Base-by-base conservation (phyloP, 345 rosid species). In the Adansonia digitata region DNA sequence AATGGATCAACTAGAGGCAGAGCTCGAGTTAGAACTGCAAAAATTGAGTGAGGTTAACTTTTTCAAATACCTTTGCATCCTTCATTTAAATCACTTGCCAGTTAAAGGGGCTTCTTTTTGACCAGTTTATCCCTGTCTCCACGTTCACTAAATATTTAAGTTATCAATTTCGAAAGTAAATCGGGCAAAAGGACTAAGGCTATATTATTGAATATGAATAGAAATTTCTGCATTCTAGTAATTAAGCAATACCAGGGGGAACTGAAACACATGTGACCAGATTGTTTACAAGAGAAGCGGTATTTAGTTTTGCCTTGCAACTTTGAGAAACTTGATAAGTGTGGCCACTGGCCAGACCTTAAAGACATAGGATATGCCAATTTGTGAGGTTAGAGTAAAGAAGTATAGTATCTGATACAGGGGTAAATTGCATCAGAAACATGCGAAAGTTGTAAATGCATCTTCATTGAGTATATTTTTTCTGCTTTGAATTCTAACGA, bases 1-100 rank as follows among this genome's bases (percentile, higher is more conserved):
- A 82, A 89, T 91, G 88, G 88, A 85, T 78, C 88, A 81, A 66
- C 82, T 92, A 81, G 97, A 86, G 85, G 89, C 92, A 76, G 98
- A 92, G 78, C 87, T 94, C 17, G 90, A 87, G 72, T 85, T 88
- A 75, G 94, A 94, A 86, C 86, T 94, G 53, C 92, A 81, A 83
- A 94, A 90, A 80, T 88, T 91, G 26, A 80, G 71, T 63, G 84
- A 85, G 88, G 94, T 90, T 68, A 76, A 86, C 75, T 60, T 68
- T 70, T 73, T 65, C 51, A 31, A 35, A 7, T 73, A 63, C n/a
- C 65, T 67, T 37, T 67, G 17, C 3, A 2, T 57, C 45, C 42
- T 62, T 81, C 17, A 15, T 35, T 27, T 68, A 29, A 71, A 56
- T 70, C 29, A 69, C 42, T 26, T 45, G 40, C 48, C 5, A 10